Evolutionary conservation across 306 rosid genomes (phyloP).

Genomic region (Glycyrrhiza uralensis): DNA sequence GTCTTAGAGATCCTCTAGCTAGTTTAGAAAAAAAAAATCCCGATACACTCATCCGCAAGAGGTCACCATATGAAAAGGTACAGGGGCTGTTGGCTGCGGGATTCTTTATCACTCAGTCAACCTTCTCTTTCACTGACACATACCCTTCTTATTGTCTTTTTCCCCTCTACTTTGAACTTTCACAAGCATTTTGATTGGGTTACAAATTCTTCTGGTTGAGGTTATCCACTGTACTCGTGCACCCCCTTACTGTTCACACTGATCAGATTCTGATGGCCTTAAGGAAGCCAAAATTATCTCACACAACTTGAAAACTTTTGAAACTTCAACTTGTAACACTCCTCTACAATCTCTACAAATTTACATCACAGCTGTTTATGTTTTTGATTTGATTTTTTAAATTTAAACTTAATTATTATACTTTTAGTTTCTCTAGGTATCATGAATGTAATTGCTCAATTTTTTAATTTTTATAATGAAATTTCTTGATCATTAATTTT

Average conservation of each 20-base stretch:
- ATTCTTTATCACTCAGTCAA: conserved; percentile 2
- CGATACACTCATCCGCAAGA: too few relatives aligned
- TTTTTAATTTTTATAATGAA: not conserved
- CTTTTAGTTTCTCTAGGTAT: not conserved
- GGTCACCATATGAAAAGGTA: not conserved
- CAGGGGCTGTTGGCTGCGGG: not conserved
- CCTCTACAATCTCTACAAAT: not conserved
- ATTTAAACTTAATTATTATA: not conserved
- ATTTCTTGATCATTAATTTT: not conserved
- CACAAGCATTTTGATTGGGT: not conserved
- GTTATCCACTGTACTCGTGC: not conserved
- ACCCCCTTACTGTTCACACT: not conserved
- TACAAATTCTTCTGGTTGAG: not conserved
- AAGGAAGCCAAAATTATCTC: not conserved
- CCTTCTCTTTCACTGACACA: not conserved
- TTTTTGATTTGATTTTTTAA: too few relatives aligned
- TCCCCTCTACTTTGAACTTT: too few relatives aligned
- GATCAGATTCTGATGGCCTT: not conserved
- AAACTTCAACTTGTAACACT: not conserved
- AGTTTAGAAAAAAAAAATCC: too few relatives aligned
- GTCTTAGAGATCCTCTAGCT: too few relatives aligned
- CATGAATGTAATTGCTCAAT: not conserved
- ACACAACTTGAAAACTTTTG: not conserved
- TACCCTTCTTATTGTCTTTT: not conserved
- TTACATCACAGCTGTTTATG: not conserved